A percentile compares a stretch with the other conserved stretches of the same genome.
phyloP scores from a whole-genome alignment of 139 green algal species.

The Gonium pectorale region DNA sequence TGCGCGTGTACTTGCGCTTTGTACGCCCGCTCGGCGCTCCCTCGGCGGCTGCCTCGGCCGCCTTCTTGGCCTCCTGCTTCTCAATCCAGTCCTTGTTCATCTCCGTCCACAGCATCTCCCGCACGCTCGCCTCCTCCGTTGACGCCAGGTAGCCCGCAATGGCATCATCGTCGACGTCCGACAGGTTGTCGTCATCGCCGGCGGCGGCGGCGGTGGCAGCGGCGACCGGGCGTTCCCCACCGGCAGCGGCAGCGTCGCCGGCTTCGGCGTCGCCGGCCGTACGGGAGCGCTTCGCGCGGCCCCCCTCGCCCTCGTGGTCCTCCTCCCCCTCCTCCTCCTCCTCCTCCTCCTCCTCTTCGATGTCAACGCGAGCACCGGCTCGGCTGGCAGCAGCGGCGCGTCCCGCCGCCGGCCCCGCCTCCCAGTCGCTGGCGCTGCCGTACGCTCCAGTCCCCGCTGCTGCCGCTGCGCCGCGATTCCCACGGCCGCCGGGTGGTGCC shows the following conservation, averaged over 20 bases:
- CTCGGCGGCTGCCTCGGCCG: neutral
- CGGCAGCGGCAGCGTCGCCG: no score
- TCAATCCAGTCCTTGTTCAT: constrained; percentile 74
- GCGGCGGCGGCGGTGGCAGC: neutral
- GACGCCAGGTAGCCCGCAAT: constrained; percentile 73
- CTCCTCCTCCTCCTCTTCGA: neutral
- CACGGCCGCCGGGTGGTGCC: neutral
- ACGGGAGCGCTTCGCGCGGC: no score
- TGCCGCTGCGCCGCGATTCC: neutral
- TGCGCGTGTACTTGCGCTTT: constrained; percentile 39
- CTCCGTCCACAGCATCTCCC: constrained; percentile 73
- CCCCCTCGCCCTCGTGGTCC: no score
- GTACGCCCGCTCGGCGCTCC: neutral
- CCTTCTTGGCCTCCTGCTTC: constrained; percentile 54
- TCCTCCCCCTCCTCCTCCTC: neutral
- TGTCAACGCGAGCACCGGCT: neutral
- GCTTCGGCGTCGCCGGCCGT: no score
- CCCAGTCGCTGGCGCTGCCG: neutral
- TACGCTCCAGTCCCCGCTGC: neutral
- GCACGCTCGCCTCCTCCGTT: constrained; percentile 70
- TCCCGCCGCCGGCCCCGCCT: neutral
- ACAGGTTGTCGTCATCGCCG: constrained; percentile 49
- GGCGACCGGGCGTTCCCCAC: no score
- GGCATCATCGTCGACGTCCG: constrained; percentile 65
- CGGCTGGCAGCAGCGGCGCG: neutral